Base-by-base conservation (phyloP, 2,329 filamentous ascomycete genomes). In the Trichoderma sp. region DNA sequence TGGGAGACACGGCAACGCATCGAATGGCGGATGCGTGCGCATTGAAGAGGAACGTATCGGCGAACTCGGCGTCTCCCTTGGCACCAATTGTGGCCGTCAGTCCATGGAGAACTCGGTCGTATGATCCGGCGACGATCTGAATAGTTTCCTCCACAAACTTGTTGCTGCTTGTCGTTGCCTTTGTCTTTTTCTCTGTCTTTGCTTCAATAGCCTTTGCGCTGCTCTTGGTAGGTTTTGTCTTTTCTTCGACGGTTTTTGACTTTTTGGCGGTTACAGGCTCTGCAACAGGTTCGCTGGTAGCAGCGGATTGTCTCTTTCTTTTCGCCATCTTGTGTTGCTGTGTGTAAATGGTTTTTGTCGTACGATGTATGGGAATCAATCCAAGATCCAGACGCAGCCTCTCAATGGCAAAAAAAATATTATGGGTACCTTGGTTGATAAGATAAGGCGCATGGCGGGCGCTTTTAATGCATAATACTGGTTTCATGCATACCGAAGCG, bases 21-120 rank as follows among this genome's bases (percentile, higher is more conserved):
- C 95, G 93, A 82, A 99, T 94, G 5, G 97, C 93, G 14, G 95
- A 97, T 75, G 91, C 89, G 85, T 99, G 97, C 16, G 97, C 95
- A 82, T 95, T 94, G 89, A 99, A 98, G 75, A 99, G 90, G 84
- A 99, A 99, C 0, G 94, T 96, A 84, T 98, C 96, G 78, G 94
- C 91, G 82, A 98, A 98, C 69, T 92, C 88, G 73, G 92, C 87
- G 18, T 87, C 82, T 72, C 83, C 78, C 59, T 83, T 78, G 38
- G 78, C 68, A 38, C 80, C 78, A 71, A 97, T 87, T 2, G 91
- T 91, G n/a, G 93, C 95, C 8, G 93, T 94, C 80, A 98, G 89
- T 76, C 97, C 97, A 83, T 99, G 97, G 24, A 99, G 89, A 67
- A 97, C 91, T 78, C 95, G 91, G 82, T 99, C 97, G 85, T 99